phyloP scores from a whole-genome alignment of 75 land plant species.

The Gnetum montanum region DNA sequence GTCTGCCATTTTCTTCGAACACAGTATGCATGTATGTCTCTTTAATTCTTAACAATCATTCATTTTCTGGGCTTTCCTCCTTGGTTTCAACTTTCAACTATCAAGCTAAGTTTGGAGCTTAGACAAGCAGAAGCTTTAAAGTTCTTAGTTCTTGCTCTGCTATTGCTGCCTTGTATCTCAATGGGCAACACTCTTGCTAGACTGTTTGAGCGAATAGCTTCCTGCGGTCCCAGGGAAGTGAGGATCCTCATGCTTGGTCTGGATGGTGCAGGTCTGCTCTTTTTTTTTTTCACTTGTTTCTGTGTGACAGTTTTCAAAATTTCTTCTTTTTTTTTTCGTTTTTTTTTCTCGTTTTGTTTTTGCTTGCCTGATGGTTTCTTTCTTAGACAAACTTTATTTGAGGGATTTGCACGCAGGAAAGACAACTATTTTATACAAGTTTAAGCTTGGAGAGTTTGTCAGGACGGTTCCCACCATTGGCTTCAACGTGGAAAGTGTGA shows the following conservation, averaged over 20 bases:
- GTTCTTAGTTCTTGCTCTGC: too few species aligned
- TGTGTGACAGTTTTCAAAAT: too few species aligned
- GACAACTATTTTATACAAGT: conserved; percentile 26
- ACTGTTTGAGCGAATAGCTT: conserved; percentile 1
- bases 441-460: conserved; percentile 25
- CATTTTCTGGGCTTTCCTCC: too few species aligned
- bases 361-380: background rate
- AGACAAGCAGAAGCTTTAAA: too few species aligned
- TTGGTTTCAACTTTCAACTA: too few species aligned
- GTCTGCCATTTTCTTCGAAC: too few species aligned
- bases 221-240: conserved; percentile 12
- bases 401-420: conserved; percentile 14
- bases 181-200: conserved; percentile 10
- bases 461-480: conserved; percentile 27
- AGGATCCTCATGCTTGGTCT: conserved; percentile 21
- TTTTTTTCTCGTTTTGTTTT: background rate
- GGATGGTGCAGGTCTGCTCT: conserved; percentile 17
- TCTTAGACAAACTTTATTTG: too few species aligned
- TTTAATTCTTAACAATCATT: too few species aligned
- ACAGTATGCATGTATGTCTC: too few species aligned
- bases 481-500: conserved; percentile 25
- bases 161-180: too few species aligned
- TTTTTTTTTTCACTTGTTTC: background rate
- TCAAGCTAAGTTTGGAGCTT: too few species aligned
- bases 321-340: background rate